Evolutionary conservation across 257 asterid species (phyloP).

Genomic region (Penstemon davidsonii): DNA sequence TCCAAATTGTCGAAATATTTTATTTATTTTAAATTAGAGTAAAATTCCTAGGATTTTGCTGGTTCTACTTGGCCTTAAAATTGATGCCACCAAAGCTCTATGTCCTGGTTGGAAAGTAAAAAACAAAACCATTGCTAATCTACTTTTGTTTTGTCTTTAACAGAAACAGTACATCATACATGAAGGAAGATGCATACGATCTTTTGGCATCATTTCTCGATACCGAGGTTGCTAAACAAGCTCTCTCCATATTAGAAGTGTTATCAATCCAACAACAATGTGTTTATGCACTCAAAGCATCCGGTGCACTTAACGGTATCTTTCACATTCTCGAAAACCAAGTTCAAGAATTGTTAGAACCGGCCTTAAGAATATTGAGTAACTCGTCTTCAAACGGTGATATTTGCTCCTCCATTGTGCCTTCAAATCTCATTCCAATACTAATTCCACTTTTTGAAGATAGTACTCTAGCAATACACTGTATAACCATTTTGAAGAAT

Average conservation of each 20-base stretch:
- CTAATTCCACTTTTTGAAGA: conserved; percentile 54
- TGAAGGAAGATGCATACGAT: conserved; percentile 54
- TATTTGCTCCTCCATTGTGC: conserved; percentile 32
- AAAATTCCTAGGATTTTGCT: too few species aligned
- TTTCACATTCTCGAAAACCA: conserved; percentile 53
- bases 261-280: conserved; percentile 44
- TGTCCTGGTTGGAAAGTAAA: too few species aligned
- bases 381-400: conserved; percentile 52
- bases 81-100: too few species aligned
- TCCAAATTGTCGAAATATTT: too few species aligned
- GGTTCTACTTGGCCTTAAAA: too few species aligned
- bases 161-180: conserved; percentile 46
- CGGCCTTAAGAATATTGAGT: conserved; percentile 47
- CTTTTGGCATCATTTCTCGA: conserved; percentile 69
- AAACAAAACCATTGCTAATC: conserved; percentile 6
- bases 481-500: conserved; percentile 54
- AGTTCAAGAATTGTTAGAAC: conserved; percentile 50
- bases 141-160: conserved; percentile 22
- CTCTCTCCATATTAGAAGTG: conserved; percentile 52
- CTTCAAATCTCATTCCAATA: conserved; percentile 50
- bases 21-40: too few species aligned
- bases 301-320: conserved; percentile 52
- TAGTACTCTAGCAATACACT: conserved; percentile 34
- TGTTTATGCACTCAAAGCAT: conserved; percentile 39
- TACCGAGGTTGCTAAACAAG: conserved; percentile 58